Base-by-base conservation (phyloP, 495 filamentous ascomycete genomes). In the Hypoxylon trugodes region DNA sequence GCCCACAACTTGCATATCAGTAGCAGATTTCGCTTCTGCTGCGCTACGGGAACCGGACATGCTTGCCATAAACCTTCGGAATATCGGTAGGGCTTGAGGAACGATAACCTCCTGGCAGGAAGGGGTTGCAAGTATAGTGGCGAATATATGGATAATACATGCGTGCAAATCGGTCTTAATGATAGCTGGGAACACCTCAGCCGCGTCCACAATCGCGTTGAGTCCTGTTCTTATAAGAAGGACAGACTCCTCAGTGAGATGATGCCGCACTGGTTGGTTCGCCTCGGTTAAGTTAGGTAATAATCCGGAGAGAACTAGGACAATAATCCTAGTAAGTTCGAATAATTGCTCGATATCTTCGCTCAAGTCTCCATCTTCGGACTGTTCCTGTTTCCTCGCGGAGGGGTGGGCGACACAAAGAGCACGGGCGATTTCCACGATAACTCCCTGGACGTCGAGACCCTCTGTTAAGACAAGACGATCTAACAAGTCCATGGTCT, bases 271-370 rank as follows among this genome's bases (percentile, higher is more conserved):
- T 49, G 85, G 80, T 35, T 89, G 86, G 12, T 88, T 89, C 3
- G 86, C 78, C 61, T 94, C 93, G 9, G 88, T 86, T 13, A 99
- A 81, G 62, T 92, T 96, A 18, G 95, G 96, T 22, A 99, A 76
- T 46, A 96, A 76, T 1, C 91, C 90, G 2, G 91, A 89, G 15
- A 99, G 82, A 1, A 97, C 93, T 10, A 98, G 81, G 25, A 98
- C 95, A 46, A 98, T 97, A 71, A 96, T 93, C 55, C 93, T 84
- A 0, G 96, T 98, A 37, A 98, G 78, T 73, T 99, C 95, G 69
- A 99, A 99, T 0, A 99, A 83, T 76, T 99, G 95, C 69, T 99
- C 96, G 48, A 99, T 96, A 64, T 98, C 95, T 71, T 98, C 95
- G 0, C 91, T 93, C 7, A 98, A 79, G 65, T 95, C 88, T 41